Percentiles rank a stretch among this genome's conserved stretches.
Conservation (phyloP, 2,329 filamentous ascomycete genomes). For the Fonsecaea pedrosoi region DNA sequence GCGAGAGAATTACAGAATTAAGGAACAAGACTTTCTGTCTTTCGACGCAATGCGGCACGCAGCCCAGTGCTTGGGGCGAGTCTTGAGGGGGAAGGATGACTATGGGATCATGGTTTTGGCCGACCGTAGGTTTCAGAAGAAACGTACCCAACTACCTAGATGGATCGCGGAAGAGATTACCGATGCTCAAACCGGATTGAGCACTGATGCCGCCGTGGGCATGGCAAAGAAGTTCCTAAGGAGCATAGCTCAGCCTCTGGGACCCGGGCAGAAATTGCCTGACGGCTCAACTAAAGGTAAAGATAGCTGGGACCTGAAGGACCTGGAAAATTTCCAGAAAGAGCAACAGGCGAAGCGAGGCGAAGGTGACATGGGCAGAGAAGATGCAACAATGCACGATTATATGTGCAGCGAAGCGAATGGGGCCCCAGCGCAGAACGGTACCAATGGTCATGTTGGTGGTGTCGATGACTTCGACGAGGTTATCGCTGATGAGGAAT, state of each 20-base stretch:
- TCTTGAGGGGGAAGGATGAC: slow-evolving; percentile 94
- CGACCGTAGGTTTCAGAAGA: slow-evolving; percentile 91
- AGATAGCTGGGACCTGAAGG: slow-evolving; percentile 84
- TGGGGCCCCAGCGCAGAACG: slow-evolving; percentile 16
- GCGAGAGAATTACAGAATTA: slow-evolving; percentile 95
- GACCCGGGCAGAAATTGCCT: slow-evolving; percentile 75
- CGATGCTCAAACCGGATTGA: slow-evolving; percentile 86
- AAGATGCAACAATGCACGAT: slow-evolving; percentile 35
- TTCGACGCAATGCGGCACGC: slow-evolving; percentile 99
- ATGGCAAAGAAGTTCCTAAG: slow-evolving; percentile 87
- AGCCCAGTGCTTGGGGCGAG: slow-evolving; percentile 92
- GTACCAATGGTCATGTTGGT: slow-evolving; percentile 33
- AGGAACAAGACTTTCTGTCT: slow-evolving; percentile 95
- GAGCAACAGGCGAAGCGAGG: slow-evolving; percentile 65
- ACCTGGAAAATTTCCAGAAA: slow-evolving; percentile 75
- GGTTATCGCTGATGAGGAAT: slow-evolving; percentile 50
- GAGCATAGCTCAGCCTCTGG: slow-evolving; percentile 91
- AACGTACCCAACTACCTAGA: slow-evolving; percentile 86
- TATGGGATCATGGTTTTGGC: slow-evolving; percentile 99
- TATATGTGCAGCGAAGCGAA: slow-evolving; percentile 43
- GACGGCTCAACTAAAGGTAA: slow-evolving; percentile 63
- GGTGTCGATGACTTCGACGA: slow-evolving; percentile 46
- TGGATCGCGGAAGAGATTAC: slow-evolving; percentile 92
- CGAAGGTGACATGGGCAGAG: slow-evolving; percentile 50
- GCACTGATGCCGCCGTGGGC: slow-evolving; percentile 92